Conservation (phyloP, 176 grass and related monocot species). For the Carex myosuroides region DNA sequence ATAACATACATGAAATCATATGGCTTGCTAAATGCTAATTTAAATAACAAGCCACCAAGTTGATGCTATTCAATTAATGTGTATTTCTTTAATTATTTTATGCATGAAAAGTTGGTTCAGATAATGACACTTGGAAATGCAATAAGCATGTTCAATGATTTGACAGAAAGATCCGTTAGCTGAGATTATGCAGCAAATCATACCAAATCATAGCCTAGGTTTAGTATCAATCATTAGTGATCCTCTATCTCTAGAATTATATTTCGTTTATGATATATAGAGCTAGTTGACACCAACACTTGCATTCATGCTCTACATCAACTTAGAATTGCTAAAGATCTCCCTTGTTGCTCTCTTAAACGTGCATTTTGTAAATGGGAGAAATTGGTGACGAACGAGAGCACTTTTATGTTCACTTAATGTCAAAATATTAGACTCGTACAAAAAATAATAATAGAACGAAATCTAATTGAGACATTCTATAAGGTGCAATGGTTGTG, state of each 20-base stretch:
- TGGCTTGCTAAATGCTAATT: background rate
- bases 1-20: background rate
- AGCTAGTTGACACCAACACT: background rate
- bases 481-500: background rate
- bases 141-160: background rate
- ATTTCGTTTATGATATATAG: conserved; percentile 10
- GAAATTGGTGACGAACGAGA: background rate
- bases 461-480: background rate
- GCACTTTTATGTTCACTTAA: background rate
- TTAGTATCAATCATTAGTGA: conserved; percentile 21
- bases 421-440: background rate
- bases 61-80: background rate
- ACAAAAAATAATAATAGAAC: background rate
- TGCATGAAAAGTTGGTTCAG: background rate
- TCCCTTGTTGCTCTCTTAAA: background rate
- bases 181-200: conserved; percentile 4
- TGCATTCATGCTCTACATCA: background rate
- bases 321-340: background rate
- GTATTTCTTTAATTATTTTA: background rate
- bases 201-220: conserved; percentile 9
- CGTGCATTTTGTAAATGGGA: background rate
- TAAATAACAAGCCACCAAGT: background rate
- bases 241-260: background rate
- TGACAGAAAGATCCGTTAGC: background rate
- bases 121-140: background rate